These are phyloP conservation scores for Sclerotinia trifoliorum DNA, from an alignment of 2,329 filamentous ascomycete species.

Conservation along the genomic window DNA sequence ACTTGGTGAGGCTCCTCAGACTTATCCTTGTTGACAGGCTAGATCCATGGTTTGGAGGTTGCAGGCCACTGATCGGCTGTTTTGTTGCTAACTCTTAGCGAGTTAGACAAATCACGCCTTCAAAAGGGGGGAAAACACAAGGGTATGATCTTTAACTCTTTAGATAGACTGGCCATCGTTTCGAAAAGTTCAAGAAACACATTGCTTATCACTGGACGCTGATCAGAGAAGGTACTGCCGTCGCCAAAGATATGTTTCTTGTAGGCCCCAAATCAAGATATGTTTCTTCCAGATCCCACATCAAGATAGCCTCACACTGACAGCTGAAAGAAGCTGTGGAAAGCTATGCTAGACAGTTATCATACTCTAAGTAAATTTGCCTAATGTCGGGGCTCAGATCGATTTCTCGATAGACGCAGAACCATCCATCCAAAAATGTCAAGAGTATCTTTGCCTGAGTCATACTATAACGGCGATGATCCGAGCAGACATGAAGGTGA, in stretches of 20 bases:
- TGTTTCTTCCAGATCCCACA: too few species aligned
- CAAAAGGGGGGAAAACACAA: not conserved
- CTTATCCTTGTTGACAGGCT: not conserved
- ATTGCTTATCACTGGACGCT: not conserved
- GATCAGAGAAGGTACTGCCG: not conserved
- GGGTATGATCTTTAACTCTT: not conserved
- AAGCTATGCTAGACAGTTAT: too few species aligned
- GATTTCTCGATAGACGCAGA: too few species aligned
- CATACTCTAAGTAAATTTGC: too few species aligned
- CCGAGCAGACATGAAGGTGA: not conserved
- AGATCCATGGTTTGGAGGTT: not conserved
- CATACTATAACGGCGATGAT: not conserved
- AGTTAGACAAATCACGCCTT: slow-evolving; percentile 3
- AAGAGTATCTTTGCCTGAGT: not conserved
- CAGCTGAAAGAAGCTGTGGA: too few species aligned
- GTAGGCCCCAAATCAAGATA: not conserved
- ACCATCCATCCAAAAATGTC: not conserved
- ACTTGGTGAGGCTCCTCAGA: not conserved
- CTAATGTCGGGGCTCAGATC: too few species aligned
- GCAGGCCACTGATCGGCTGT: slow-evolving; percentile 3
- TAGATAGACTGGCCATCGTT: not conserved
- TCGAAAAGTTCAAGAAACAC: not conserved
- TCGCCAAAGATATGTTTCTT: not conserved
- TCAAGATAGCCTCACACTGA: too few species aligned
- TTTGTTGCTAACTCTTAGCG: not conserved